These are phyloP conservation scores for Pythium periplocum DNA, from an alignment of 352 stramenopile species.

Conservation along the genomic window DNA sequence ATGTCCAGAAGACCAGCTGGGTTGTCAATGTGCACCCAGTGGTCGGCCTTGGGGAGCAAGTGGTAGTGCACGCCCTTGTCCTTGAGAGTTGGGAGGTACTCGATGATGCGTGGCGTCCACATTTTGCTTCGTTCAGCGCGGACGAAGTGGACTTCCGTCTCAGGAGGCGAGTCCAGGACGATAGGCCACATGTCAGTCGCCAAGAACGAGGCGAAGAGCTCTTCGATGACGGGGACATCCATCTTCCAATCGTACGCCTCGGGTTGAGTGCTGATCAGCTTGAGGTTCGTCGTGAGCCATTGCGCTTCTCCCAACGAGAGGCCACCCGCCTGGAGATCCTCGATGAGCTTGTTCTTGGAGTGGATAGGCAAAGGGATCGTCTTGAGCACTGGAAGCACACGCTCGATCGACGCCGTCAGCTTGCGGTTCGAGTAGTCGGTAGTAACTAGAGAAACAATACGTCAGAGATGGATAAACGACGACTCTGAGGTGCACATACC, in stretches of 20 bases:
- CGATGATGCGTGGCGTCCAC: constrained; percentile 52
- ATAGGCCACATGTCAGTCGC: constrained; percentile 63
- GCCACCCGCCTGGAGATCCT: constrained; percentile 53
- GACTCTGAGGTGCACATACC: constrained; percentile 18
- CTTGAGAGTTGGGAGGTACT: constrained; percentile 35
- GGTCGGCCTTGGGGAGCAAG: constrained; percentile 63
- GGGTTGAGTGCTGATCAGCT: constrained; percentile 31
- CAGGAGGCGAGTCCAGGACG: constrained; percentile 27
- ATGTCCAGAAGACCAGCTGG: constrained; percentile 61
- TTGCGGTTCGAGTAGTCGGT: constrained; percentile 63
- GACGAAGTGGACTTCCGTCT: constrained; percentile 72
- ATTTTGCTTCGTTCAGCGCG: constrained; percentile 70
- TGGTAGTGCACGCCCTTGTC: constrained; percentile 54
- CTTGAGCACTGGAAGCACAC: constrained; percentile 61
- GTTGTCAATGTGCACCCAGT: constrained; percentile 88
- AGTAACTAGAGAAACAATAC: constrained; percentile 17
- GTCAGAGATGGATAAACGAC: neutral
- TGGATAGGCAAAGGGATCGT: constrained; percentile 65
- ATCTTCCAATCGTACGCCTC: constrained; percentile 83
- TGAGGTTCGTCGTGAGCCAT: constrained; percentile 81
- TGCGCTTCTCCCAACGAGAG: constrained; percentile 62
- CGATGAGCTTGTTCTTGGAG: constrained; percentile 63
- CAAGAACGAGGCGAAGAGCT: constrained; percentile 69
- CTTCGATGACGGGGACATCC: constrained; percentile 65
- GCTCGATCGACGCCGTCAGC: constrained; percentile 67